phyloP scores from a whole-genome alignment of 768 basidiomycete species.

The Sporobolomyces pararoseus region DNA sequence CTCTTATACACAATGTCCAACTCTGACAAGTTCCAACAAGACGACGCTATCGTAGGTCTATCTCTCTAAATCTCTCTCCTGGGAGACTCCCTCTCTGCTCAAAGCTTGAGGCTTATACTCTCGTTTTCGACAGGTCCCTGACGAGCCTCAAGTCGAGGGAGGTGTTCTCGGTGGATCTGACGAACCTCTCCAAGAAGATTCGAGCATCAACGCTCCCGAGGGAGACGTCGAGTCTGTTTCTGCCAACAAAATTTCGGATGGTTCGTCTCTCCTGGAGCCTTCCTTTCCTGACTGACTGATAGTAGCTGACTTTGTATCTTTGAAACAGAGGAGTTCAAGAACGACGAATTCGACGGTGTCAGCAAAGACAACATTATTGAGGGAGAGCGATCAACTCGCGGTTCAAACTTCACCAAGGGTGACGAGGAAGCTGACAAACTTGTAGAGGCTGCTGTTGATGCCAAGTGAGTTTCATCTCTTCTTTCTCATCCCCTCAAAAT shows the following conservation, averaged over 20 bases:
- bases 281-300: background rate
- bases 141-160: constrained; percentile 5
- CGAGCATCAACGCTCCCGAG: constrained; percentile 32
- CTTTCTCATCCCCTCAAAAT: background rate
- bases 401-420: constrained; percentile 6
- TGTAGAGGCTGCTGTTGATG: constrained; percentile 18
- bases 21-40: constrained; percentile 32
- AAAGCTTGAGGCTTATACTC: background rate
- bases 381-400: constrained; percentile 10
- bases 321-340: constrained; percentile 10
- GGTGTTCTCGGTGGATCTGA: constrained; percentile 17
- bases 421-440: constrained; percentile 30
- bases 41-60: constrained; percentile 32
- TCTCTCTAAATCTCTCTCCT: background rate
- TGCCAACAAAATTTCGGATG: constrained; percentile 7
- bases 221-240: constrained; percentile 10
- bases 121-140: background rate
- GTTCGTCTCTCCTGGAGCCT: background rate
- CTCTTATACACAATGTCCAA: constrained; percentile 15
- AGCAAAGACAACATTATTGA: constrained; percentile 33
- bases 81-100: background rate
- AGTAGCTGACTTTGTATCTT: background rate
- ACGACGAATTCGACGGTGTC: constrained; percentile 33
- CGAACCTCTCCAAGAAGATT: constrained; percentile 22
- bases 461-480: background rate